Evolutionary conservation across 2,329 filamentous ascomycete genomes (phyloP), one percentile per base, ranked within the genome.

Genomic region (Pestalotiopsis fici): DNA sequence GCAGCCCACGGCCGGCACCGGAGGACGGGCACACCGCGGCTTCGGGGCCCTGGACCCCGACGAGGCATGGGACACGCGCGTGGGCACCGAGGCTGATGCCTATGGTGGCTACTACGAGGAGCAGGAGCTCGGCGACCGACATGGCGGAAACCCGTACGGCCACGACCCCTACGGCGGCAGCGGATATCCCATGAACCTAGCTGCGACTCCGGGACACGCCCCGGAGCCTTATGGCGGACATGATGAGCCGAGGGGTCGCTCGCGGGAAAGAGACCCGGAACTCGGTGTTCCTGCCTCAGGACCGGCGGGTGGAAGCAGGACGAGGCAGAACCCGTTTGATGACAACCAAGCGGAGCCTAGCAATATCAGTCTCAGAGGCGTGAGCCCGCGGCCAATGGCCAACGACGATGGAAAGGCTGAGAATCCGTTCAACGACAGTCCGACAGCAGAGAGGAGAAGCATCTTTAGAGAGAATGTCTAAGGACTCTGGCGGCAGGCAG

Each of bases 61-160:
- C 76, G 93, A 95, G 75, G 93, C 93, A 2, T 97, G 94, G 94
- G 93, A 96, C 80, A 81, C 92, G 70, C 85, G 92, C 68, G 93
- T 97, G 4, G 92, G 92, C 67, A 85, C 89, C 72, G 93, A 95
- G 78, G 88, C 90, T 21, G 90, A 91, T 75, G 81, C 80, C 13
- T 90, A 90, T 76, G 87, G 83, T 25, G 86, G 86, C 61, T 93
- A 93, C 78, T 91, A 93, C 75, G 93, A 95, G 77, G 92, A 93
- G 80, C 89, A 92, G 75, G 92, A 94, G 78, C 82, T 94, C 4
- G 91, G 90, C 64, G 78, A 77, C 9, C 81, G 79, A 70, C 59
- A 62, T 28, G 57, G 25, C 18, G 57, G 57, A 7, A 60, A 60
- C 57, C 57, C 57, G 27, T 60, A 60, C 57, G 57, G 57, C 27